Base-by-base conservation (phyloP, 371 early-diverging fungal genomes). In the Syncephalastrum sp. region DNA sequence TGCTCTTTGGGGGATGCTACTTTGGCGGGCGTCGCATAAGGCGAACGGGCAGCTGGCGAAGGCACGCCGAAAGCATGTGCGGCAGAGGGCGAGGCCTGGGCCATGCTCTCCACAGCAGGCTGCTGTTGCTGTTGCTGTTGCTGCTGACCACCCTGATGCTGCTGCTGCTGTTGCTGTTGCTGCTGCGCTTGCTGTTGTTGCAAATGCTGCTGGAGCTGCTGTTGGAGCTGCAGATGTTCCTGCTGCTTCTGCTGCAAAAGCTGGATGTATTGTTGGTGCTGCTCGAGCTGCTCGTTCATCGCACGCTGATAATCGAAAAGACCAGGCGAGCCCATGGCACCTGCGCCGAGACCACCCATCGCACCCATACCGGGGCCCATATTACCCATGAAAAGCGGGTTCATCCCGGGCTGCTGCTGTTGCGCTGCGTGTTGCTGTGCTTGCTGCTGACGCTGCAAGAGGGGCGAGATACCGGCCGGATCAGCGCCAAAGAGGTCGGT, bases 191-290 rank as follows among this genome's bases (percentile, higher is more conserved):
- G 77, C 41, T 73, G 77, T 43, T 80, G 82, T 7, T 73, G 74
- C 5, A 75, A 58, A 13, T 75, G 62, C 4, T 77, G 73, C 38
- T 78, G 72, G 50, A 68, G 69, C 50, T 81, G 81, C 42, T 77
- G 75, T 29, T 75, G 75, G 43, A 72, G 71, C 42, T 80, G 80
- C 23, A 74, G 59, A 27, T 77, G 77, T 42, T 83, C 81, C 38
- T 81, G 81, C 19, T 73, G 68, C 41, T 81, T 79, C 67, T 77
- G 81, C 49, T 82, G 82, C 25, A 80, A 42, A 60, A 81, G 58
- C 27, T 81, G 75, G 29, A 75, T 50, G 43, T 76, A 79, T 52
- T 79, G 80, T 45, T 82, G 82, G 45, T 70, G 75, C 44, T 71
- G 72, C 15, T 64, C 60, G 24, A 67, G 45, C 7, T 65, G 66